Evolutionary conservation across 805 yeast species (phyloP).

Genomic region (Starmerella tilneyi): DNA sequence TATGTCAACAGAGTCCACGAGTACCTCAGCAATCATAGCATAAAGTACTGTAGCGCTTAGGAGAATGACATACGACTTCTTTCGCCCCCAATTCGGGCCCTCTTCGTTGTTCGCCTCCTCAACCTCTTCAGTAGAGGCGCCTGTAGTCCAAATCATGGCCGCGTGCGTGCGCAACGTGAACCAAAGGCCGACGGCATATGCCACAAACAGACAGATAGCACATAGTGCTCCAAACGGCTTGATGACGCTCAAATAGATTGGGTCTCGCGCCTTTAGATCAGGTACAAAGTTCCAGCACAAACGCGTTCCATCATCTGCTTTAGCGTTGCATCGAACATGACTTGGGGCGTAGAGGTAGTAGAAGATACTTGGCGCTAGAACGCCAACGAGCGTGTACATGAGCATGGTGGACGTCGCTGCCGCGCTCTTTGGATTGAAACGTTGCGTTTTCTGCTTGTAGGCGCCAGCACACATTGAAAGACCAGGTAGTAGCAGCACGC

Average conservation of each 20-base stretch:
- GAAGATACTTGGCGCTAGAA: conserved; percentile 85
- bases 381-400: conserved; percentile 76
- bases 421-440: conserved; percentile 92
- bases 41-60: conserved; percentile 76
- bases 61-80: conserved; percentile 70
- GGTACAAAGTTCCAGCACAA: conserved; percentile 59
- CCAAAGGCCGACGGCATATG: conserved; percentile 80
- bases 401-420: conserved; percentile 96
- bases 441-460: conserved; percentile 76
- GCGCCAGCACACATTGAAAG: conserved; percentile 98
- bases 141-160: conserved; percentile 84
- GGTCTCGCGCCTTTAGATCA: conserved; percentile 51
- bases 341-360: conserved; percentile 85
- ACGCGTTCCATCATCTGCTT: background rate
- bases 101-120: conserved; percentile 54
- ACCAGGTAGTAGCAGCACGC: conserved; percentile 84
- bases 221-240: conserved; percentile 76
- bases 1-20: conserved; percentile 85
- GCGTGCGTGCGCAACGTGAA: conserved; percentile 95
- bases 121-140: conserved; percentile 37
- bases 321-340: conserved; percentile 50
- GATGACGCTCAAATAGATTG: conserved; percentile 54
- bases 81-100: conserved; percentile 92
- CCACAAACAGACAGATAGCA: conserved; percentile 67
- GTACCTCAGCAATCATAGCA: conserved; percentile 87